Evolutionary conservation across 2,329 filamentous ascomycete genomes (phyloP), one percentile per base, ranked within the genome.

Genomic region (Fusarium armeniacum): DNA sequence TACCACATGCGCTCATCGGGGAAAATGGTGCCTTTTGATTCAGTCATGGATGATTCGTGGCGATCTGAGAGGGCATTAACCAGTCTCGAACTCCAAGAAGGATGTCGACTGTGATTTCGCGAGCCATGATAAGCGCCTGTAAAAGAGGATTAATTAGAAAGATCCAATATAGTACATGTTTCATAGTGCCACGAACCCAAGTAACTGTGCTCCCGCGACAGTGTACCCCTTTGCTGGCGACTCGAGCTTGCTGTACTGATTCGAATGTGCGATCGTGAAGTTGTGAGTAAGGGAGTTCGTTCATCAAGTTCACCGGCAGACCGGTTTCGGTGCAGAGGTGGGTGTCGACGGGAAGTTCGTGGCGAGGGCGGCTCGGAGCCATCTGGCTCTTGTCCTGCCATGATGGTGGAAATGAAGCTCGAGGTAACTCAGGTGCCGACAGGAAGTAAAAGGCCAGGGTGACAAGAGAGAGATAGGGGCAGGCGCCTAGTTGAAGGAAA

Each of bases 1-100:
- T 98, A 98, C 96, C 96, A 98, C 12, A 97, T 92, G 64, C 96
- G 90, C 72, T 98, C 94, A 76, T 98, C 93, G 52, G 90, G 83
- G 73, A 89, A 90, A 12, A 91, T 81, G 6, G 89, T 90, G 35
- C 85, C 82, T 75, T 90, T 92, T 50, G 90, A 90, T 67, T 91
- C 89, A 65, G 84, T 79, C 80, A 90, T 82, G 65, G 51, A 54
- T 12, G 85, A 85, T 32, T 86, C 84, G 73, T 85, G 86, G 67
- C 84, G 83, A 74, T 86, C 89, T 61, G 81, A 83, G 59, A 92
- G 82, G 55, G 88, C 90, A 63, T 86, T 86, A 62, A 87, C 86
- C 26, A 92, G 82, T 20, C 91, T 87, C 41, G 85, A 82, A 20
- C 87, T 82, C 83, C 85, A 89, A 18, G 89, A 91, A 24, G 83